Base-by-base conservation (phyloP, 2,329 filamentous ascomycete genomes). In the Pyrenochaeta sp. region DNA sequence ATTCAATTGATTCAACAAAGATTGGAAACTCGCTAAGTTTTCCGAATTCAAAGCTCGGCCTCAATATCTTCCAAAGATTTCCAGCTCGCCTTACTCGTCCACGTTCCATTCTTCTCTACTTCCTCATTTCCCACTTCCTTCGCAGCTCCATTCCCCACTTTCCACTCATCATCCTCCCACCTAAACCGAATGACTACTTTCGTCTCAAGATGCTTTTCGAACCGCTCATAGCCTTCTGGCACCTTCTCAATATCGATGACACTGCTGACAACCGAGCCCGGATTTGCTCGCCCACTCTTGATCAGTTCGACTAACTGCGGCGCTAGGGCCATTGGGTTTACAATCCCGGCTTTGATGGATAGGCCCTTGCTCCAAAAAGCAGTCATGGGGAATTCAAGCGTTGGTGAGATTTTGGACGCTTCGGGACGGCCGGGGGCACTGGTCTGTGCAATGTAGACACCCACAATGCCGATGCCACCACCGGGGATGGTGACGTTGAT, bases 391-490 rank as follows among this genome's bases (percentile, higher is more conserved):
- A 64, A 58, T 12, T 31, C 15, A 18, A 48, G 15, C 15, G 44
- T 42, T 2, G 51, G 40, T 20, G 39, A 21, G 29, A 41, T 53
- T 7, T 21, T 32, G 7, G n/a, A 6, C 14, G 36, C 51, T 12
- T 4, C 17, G 1, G 50, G 50, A 23, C 31, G 20, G 7, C 50
- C 50, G 7, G 43, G 36, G 12, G 17, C n/a, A 14, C 23, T 39
- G 23, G 27, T 14, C 15, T 39, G 35, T 7, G 44, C 17, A 18
- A 12, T 12, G 39, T 66, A 72, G 6, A 69, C 44, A 12, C 70
- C 69, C 2, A 66, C 55, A 23, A 70, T 51, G 7, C 68, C 68
- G 40, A 75, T 70, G 7, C 69, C 69, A 12, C 71, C 71, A 0
- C 61, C 62, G 10, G 59, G 43, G 21, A 56, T 49, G 1, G 67